Conservation (phyloP, 2,329 filamentous ascomycete genomes). For the Paracoccidioides lutzii region DNA sequence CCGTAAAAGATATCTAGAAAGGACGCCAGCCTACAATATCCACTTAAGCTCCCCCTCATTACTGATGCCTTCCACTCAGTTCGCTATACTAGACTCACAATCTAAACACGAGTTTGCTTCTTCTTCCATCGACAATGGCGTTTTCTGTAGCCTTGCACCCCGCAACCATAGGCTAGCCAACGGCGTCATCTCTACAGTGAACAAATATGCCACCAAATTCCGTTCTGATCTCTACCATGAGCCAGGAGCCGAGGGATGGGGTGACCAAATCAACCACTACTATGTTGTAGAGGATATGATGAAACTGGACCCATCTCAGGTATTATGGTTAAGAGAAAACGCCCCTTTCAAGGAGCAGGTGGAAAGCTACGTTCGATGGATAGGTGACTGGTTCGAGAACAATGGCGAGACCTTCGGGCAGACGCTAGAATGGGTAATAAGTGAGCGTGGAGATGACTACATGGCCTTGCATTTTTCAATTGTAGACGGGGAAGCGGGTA, state of each 20-base stretch:
- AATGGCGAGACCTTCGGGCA: slow-evolving; percentile 51
- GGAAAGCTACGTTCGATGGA: slow-evolving; percentile 37
- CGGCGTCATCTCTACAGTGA: slow-evolving; percentile 7
- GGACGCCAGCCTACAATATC: slow-evolving; percentile 35
- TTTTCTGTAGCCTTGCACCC: not conserved
- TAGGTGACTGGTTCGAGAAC: slow-evolving; percentile 50
- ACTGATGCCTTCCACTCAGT: slow-evolving; percentile 19
- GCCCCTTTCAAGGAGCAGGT: slow-evolving; percentile 46
- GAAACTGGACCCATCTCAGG: slow-evolving; percentile 48
- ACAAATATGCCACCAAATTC: slow-evolving; percentile 35
- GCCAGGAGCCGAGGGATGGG: slow-evolving; percentile 48
- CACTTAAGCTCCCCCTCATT: slow-evolving; percentile 37
- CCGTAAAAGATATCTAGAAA: slow-evolving; percentile 41
- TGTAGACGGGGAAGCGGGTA: slow-evolving; percentile 20
- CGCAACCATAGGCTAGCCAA: not conserved
- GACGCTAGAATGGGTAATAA: slow-evolving; percentile 45
- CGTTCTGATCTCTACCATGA: slow-evolving; percentile 38
- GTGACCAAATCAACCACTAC: slow-evolving; percentile 50
- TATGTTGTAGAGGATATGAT: slow-evolving; percentile 53
- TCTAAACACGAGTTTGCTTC: not conserved
- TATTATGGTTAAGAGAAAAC: slow-evolving; percentile 45
- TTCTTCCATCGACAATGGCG: not conserved
- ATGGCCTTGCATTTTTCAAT: slow-evolving; percentile 27
- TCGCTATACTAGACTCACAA: slow-evolving; percentile 1
- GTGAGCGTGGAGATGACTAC: slow-evolving; percentile 41